phyloP scores from a whole-genome alignment of 768 basidiomycete genomes.

The Boletus fagicola region DNA sequence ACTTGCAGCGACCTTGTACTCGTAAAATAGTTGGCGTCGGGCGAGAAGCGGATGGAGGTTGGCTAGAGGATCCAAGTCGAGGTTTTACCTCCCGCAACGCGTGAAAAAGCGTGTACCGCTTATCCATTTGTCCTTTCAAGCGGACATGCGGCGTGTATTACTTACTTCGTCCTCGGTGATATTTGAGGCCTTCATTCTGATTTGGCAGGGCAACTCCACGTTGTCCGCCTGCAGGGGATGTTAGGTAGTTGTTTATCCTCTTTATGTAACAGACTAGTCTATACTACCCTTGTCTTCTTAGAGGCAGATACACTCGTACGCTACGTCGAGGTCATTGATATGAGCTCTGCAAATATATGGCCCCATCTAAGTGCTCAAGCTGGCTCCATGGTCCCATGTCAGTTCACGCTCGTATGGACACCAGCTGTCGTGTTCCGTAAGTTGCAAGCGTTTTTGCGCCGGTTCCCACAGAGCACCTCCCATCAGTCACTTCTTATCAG shows the following conservation, averaged over 20 bases:
- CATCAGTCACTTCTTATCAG: constrained; percentile 56
- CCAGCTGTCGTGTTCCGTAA: constrained; percentile 12
- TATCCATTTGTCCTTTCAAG: constrained; percentile 44
- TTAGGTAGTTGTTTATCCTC: constrained; percentile 38
- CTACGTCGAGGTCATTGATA: neutral
- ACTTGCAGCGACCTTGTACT: constrained; percentile 28
- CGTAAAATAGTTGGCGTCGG: constrained; percentile 27
- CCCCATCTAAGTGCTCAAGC: neutral
- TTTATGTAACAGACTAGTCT: constrained; percentile 41
- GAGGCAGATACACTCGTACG: neutral
- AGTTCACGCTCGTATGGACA: neutral
- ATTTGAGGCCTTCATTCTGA: constrained; percentile 40
- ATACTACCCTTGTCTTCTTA: constrained; percentile 13
- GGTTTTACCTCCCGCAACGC: constrained; percentile 44
- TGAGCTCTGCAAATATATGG: neutral
- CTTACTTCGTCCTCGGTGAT: constrained; percentile 20
- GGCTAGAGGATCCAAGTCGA: constrained; percentile 33
- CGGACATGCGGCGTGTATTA: constrained; percentile 34
- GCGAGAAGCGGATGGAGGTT: constrained; percentile 20
- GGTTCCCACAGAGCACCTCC: constrained; percentile 36
- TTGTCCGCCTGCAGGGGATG: constrained; percentile 73
- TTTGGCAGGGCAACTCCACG: constrained; percentile 53
- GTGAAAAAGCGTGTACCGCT: constrained; percentile 52
- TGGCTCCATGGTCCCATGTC: neutral
- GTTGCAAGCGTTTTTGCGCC: constrained; percentile 8